Evolutionary conservation across 1,284 basidiomycete genomes (phyloP).

Genomic region (Sanghuangporus sanghuang): DNA sequence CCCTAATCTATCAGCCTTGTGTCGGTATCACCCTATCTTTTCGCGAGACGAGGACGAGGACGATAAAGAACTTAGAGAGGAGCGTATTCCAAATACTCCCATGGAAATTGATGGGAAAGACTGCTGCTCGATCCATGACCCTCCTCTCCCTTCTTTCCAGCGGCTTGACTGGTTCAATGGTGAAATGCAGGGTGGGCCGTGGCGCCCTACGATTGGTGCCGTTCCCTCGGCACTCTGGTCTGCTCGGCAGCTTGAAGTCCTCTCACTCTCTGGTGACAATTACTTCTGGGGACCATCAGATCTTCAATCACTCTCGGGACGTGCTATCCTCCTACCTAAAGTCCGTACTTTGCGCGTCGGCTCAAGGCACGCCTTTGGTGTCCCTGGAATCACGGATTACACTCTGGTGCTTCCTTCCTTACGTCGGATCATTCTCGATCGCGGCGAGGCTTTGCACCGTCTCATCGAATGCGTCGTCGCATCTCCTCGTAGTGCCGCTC

Average conservation of each 20-base stretch:
- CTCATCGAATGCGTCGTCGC: background rate
- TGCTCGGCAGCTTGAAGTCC: conserved; percentile 6
- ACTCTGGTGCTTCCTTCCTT: background rate
- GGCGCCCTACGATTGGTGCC: background rate
- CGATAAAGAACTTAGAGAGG: background rate
- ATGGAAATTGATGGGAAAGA: background rate
- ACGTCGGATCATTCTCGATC: conserved; percentile 8
- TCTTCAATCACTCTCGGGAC: background rate
- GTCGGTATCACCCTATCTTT: background rate
- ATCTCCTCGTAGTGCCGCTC: background rate
- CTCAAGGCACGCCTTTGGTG: conserved; percentile 6
- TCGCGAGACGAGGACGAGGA: background rate
- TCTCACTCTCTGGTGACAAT: background rate
- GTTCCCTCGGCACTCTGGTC: background rate
- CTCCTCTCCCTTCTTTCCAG: background rate
- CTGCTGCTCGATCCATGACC: background rate
- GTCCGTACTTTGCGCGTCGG: conserved; percentile 7
- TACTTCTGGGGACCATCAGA: conserved; percentile 1
- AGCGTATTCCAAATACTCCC: background rate
- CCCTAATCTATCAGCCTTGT: conserved; percentile 4
- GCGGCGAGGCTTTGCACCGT: background rate
- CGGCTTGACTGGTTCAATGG: conserved; percentile 12
- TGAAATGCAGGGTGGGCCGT: background rate
- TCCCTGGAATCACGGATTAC: background rate
- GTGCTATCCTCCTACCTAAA: background rate